These are phyloP conservation scores for Plasmodium inui DNA, from an alignment of 169 alveolate species.

Conservation along the genomic window DNA sequence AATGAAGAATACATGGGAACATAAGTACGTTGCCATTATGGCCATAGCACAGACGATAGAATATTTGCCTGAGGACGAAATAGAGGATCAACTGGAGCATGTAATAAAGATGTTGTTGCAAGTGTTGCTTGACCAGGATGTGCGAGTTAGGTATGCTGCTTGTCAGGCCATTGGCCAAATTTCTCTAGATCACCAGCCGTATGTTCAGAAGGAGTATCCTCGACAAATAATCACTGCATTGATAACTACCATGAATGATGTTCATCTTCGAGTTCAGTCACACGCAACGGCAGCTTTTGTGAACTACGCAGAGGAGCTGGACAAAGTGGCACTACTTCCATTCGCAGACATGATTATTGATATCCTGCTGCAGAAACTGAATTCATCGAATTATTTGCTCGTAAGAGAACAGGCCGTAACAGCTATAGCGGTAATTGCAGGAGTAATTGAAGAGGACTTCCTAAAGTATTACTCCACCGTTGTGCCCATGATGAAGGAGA, in stretches of 20 bases:
- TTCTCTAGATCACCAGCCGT: slow-evolving; percentile 92
- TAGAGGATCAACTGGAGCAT: slow-evolving; percentile 86
- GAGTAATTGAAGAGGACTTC: slow-evolving; percentile 92
- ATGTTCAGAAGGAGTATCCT: slow-evolving; percentile 87
- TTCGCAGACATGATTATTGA: slow-evolving; percentile 87
- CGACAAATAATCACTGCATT: slow-evolving; percentile 87
- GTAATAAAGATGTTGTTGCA: slow-evolving; percentile 86
- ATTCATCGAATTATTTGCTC: slow-evolving; percentile 77
- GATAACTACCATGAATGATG: slow-evolving; percentile 87
- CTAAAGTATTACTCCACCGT: slow-evolving; percentile 87
- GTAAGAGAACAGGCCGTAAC: slow-evolving; percentile 93
- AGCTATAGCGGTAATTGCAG: slow-evolving; percentile 93
- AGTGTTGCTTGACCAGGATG: slow-evolving; percentile 87
- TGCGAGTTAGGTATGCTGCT: slow-evolving; percentile 93
- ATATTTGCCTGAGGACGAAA: slow-evolving; percentile 89
- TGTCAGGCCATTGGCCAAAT: slow-evolving; percentile 94
- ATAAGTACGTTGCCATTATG: slow-evolving; percentile 90
- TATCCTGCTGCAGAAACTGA: slow-evolving; percentile 83
- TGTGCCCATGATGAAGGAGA: slow-evolving; percentile 89
- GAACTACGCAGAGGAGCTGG: slow-evolving; percentile 92
- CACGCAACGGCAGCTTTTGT: slow-evolving; percentile 94
- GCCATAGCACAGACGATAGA: slow-evolving; percentile 91
- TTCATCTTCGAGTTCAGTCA: slow-evolving; percentile 89
- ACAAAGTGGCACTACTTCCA: slow-evolving; percentile 87
- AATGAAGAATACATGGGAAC: slow-evolving; percentile 88